A percentile compares a stretch with the other conserved stretches of the same genome.
Conservation (phyloP, 2,329 filamentous ascomycete species). For the Aspergillus spinulosporus region DNA sequence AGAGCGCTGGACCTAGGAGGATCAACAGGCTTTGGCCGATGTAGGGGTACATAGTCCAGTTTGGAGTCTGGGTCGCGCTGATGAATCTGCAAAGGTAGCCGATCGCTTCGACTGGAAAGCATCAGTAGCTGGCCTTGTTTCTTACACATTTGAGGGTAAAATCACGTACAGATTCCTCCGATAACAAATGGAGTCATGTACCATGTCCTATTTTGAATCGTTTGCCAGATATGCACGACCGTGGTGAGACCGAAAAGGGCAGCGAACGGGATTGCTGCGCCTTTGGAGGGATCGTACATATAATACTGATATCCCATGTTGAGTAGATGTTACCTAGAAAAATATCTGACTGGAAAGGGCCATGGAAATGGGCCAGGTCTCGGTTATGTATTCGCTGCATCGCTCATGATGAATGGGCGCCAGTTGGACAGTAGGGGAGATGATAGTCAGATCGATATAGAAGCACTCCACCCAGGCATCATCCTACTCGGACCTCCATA, state of each 20-base stretch:
- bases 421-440: neutral
- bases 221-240: constrained; percentile 25
- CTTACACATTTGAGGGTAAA: neutral
- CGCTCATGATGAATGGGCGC: too few species aligned
- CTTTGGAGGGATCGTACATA: constrained; percentile 29
- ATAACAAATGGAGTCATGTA: constrained; percentile 33
- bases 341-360: too few species aligned
- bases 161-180: constrained; percentile 38
- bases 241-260: constrained; percentile 24
- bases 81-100: constrained; percentile 15
- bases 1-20: constrained; percentile 25
- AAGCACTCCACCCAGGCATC: neutral
- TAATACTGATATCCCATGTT: constrained; percentile 18
- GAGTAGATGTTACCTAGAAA: too few species aligned
- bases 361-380: too few species aligned
- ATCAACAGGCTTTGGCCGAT: constrained; percentile 13
- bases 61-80: constrained; percentile 8
- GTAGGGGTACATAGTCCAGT: constrained; percentile 15
- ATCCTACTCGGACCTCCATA: neutral
- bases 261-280: constrained; percentile 27
- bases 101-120: constrained; percentile 11
- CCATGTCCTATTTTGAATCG: constrained; percentile 27
- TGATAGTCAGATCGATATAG: neutral
- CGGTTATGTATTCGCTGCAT: too few species aligned
- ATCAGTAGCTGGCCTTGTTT: neutral